Conservation (phyloP, 2,329 filamentous ascomycete genomes). For the Microsporum canis region DNA sequence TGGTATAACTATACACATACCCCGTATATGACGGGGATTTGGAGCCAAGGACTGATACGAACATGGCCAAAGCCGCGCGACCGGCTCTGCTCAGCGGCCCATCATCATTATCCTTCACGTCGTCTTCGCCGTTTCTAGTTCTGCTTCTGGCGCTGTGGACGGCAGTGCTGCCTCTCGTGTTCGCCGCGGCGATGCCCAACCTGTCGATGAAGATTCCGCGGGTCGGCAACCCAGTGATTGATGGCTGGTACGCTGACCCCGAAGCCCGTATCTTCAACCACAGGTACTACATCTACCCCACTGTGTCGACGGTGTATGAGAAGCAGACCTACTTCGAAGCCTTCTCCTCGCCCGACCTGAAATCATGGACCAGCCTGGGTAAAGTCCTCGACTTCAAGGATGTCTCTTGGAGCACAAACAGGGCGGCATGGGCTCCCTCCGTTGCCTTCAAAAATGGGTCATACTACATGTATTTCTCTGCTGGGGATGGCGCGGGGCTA, state of each 20-base stretch:
- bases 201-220: conserved; percentile 2
- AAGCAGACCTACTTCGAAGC: conserved; percentile 42
- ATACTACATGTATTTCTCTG: conserved; percentile 43
- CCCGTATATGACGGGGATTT: background rate
- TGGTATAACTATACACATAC: background rate
- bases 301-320: conserved; percentile 36
- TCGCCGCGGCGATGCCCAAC: background rate
- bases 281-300: conserved; percentile 41
- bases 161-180: background rate
- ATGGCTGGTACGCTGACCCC: conserved; percentile 43
- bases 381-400: conserved; percentile 33
- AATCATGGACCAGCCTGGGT: conserved; percentile 40
- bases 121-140: background rate
- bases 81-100: background rate
- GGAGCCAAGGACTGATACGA: background rate
- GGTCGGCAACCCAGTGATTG: conserved; percentile 37
- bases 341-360: conserved; percentile 40
- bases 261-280: conserved; percentile 39
- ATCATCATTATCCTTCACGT: background rate
- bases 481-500: conserved; percentile 39
- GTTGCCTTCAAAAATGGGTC: conserved; percentile 35
- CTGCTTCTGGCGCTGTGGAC: background rate
- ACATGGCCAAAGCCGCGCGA: background rate
- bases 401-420: conserved; percentile 35
- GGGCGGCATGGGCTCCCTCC: conserved; percentile 41